Evolutionary conservation across 192 early-diverging fungal genomes (phyloP).

Genomic region (Ramicandelaber brevisporus): DNA sequence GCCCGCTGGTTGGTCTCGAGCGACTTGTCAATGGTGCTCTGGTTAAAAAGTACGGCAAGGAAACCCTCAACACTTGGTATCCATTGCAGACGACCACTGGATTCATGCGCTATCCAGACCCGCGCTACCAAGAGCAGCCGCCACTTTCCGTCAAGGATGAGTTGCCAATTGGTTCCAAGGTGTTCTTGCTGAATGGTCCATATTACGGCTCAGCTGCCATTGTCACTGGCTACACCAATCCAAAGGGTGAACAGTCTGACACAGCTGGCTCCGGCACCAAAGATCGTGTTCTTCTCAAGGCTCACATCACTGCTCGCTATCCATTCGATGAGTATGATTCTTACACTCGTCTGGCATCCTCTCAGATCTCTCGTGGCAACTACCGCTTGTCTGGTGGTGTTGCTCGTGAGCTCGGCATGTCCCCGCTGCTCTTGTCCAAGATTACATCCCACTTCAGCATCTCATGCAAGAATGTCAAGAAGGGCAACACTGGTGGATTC

Average conservation of each 20-base stretch:
- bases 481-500: slow-evolving; percentile 25
- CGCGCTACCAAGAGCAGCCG: slow-evolving; percentile 44
- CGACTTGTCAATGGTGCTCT: slow-evolving; percentile 38
- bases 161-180: slow-evolving; percentile 34
- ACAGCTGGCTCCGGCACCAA: neutral
- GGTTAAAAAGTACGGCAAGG: slow-evolving; percentile 39
- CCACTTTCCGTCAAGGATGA: slow-evolving; percentile 37
- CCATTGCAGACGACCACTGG: slow-evolving; percentile 35
- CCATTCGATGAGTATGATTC: too few species aligned
- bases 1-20: slow-evolving; percentile 33
- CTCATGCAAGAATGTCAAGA: too few species aligned
- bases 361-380: too few species aligned
- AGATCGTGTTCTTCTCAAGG: neutral
- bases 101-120: slow-evolving; percentile 28
- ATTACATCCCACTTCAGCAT: too few species aligned
- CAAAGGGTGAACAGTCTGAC: neutral
- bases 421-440: slow-evolving; percentile 44
- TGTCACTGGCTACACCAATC: slow-evolving; percentile 27
- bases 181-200: slow-evolving; percentile 56
- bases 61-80: slow-evolving; percentile 13
- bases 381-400: slow-evolving; percentile 41
- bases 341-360: too few species aligned
- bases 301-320: neutral
- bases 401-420: slow-evolving; percentile 34
- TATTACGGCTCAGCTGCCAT: slow-evolving; percentile 48